phyloP scores from a whole-genome alignment of 2,329 filamentous ascomycete species.

The Monosporascus sp. region DNA sequence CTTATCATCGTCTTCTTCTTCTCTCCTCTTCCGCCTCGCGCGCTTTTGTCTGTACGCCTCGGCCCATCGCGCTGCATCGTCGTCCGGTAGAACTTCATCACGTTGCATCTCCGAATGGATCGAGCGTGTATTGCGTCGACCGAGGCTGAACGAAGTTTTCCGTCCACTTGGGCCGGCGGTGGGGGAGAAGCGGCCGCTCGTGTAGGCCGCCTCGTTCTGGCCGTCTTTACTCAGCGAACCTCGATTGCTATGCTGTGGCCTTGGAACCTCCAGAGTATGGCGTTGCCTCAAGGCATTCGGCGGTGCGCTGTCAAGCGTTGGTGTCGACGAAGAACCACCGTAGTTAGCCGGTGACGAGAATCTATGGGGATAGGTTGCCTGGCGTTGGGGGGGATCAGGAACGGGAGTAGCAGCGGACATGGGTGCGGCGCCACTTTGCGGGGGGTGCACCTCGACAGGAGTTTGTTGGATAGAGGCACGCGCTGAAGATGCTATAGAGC shows the following conservation, averaged over 20 bases:
- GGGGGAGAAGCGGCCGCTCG: slow-evolving; percentile 79
- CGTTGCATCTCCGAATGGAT: slow-evolving; percentile 77
- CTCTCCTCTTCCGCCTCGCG: slow-evolving; percentile 78
- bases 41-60: slow-evolving; percentile 89
- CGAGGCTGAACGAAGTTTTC: slow-evolving; percentile 77
- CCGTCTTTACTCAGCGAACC: slow-evolving; percentile 59
- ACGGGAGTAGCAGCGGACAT: slow-evolving; percentile 18
- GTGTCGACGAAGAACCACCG: slow-evolving; percentile 37
- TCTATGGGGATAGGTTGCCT: slow-evolving; percentile 41
- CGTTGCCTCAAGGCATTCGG: slow-evolving; percentile 63
- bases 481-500: slow-evolving; percentile 28
- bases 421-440: slow-evolving; percentile 20
- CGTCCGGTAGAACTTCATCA: slow-evolving; percentile 80
- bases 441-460: slow-evolving; percentile 26
- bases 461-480: slow-evolving; percentile 27
- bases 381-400: slow-evolving; percentile 21
- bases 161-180: slow-evolving; percentile 54
- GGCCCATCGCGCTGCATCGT: slow-evolving; percentile 86
- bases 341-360: slow-evolving; percentile 62
- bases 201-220: slow-evolving; percentile 55
- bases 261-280: slow-evolving; percentile 84
- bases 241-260: slow-evolving; percentile 51
- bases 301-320: slow-evolving; percentile 46
- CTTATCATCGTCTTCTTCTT: slow-evolving; percentile 87
- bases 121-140: slow-evolving; percentile 74